Percentiles rank a stretch among this genome's conserved stretches.
These are phyloP conservation scores for Fusarium armeniacum DNA, from an alignment of 2,329 filamentous ascomycete genomes.

Conservation along the genomic window DNA sequence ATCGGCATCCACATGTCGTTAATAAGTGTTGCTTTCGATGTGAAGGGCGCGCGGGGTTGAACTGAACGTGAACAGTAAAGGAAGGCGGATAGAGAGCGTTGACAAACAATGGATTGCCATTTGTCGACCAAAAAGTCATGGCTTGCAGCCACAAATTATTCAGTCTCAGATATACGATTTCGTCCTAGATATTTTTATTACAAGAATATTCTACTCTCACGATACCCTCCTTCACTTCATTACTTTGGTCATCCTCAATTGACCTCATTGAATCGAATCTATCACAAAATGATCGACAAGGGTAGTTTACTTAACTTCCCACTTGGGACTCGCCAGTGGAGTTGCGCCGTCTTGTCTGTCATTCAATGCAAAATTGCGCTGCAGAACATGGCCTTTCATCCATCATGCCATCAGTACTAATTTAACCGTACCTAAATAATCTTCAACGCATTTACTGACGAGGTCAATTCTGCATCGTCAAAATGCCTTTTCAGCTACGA, in stretches of 20 bases:
- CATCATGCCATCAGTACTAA: neutral
- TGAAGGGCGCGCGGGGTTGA: slow-evolving; percentile 40
- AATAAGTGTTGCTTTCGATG: slow-evolving; percentile 26
- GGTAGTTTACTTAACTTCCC: slow-evolving; percentile 13
- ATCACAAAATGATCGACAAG: slow-evolving; percentile 17
- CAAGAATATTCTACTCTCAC: neutral
- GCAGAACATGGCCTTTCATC: neutral
- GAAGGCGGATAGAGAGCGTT: neutral
- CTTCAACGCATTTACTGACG: neutral
- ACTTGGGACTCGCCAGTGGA: slow-evolving; percentile 28
- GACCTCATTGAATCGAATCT: neutral
- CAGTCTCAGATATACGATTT: neutral
- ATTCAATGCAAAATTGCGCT: slow-evolving; percentile 11
- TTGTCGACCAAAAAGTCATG: neutral
- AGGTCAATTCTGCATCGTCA: neutral
- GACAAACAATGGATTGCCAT: neutral
- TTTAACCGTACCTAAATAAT: neutral
- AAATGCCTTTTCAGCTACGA: slow-evolving; percentile 54
- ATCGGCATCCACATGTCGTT: slow-evolving; percentile 6
- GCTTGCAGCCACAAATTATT: neutral
- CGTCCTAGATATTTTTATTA: neutral
- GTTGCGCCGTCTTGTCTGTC: slow-evolving; percentile 4
- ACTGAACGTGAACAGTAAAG: neutral
- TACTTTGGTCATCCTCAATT: neutral
- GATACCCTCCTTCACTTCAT: neutral